These are phyloP conservation scores for Cephalotrichum gorgonifer DNA, from an alignment of 2,329 filamentous ascomycete genomes.

Conservation along the genomic window DNA sequence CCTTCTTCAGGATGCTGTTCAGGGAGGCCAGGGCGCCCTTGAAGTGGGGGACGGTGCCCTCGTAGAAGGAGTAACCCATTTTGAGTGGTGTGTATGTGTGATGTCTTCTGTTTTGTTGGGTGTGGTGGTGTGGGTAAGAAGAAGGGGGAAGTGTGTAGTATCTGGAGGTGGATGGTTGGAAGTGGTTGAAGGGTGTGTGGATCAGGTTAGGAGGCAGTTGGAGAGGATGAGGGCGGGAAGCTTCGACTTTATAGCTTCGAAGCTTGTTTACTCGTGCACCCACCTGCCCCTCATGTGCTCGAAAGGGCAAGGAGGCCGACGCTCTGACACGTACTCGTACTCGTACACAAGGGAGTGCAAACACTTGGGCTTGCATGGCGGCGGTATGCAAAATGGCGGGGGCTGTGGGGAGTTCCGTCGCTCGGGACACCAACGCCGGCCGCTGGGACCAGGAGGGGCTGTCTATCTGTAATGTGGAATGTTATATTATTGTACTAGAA, in stretches of 20 bases:
- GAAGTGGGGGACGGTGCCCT: conserved; percentile 13
- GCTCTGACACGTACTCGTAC: background rate
- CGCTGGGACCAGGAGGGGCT: too few relatives aligned
- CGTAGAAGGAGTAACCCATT: conserved; percentile 17
- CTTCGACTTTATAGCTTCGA: background rate
- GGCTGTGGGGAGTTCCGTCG: too few relatives aligned
- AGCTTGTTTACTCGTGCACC: background rate
- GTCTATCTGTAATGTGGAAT: too few relatives aligned
- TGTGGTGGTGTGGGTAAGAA: background rate
- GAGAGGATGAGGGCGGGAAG: background rate
- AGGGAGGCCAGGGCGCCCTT: conserved; percentile 12
- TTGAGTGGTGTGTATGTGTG: background rate
- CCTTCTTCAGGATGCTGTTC: conserved; percentile 14
- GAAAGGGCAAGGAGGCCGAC: background rate
- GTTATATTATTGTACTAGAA: too few relatives aligned
- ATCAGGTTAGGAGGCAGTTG: background rate
- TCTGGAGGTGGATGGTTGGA: background rate
- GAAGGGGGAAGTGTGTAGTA: background rate
- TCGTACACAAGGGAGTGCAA: too few relatives aligned
- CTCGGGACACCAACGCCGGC: too few relatives aligned
- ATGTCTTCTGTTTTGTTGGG: background rate
- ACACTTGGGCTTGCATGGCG: too few relatives aligned
- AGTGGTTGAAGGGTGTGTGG: background rate
- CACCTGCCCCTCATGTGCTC: background rate
- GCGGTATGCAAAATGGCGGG: too few relatives aligned